Evolutionary conservation across 192 early-diverging fungal genomes (phyloP).

Genomic region (Chytriomyces sp.): DNA sequence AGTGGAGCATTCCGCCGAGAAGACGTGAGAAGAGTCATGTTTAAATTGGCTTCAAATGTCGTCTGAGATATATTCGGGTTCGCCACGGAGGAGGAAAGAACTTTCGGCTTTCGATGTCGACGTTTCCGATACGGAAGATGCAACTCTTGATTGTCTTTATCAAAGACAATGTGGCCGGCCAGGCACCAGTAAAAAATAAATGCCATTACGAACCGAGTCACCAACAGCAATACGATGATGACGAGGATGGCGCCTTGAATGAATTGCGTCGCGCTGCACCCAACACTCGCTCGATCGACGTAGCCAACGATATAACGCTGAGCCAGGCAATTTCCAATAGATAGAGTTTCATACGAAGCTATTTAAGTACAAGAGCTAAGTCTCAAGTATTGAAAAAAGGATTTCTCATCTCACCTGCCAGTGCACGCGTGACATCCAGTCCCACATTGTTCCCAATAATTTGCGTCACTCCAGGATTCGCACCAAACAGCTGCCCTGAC

Average conservation of each 20-base stretch:
- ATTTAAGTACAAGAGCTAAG: neutral
- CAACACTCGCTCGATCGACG: slow-evolving; percentile 35
- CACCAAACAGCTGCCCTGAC: slow-evolving; percentile 21
- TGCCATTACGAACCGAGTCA: slow-evolving; percentile 53
- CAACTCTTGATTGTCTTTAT: neutral
- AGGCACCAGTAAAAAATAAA: slow-evolving; percentile 55
- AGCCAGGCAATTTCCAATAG: slow-evolving; percentile 44
- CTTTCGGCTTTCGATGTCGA: neutral
- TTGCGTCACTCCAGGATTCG: neutral
- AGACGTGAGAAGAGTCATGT: slow-evolving; percentile 10
- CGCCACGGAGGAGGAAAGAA: neutral
- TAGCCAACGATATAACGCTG: slow-evolving; percentile 39
- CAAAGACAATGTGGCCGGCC: slow-evolving; percentile 29
- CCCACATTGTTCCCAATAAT: slow-evolving; percentile 37
- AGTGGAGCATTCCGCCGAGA: neutral
- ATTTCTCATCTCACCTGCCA: slow-evolving; percentile 1
- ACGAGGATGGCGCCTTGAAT: slow-evolving; percentile 42
- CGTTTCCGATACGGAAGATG: neutral
- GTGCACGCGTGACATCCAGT: slow-evolving; percentile 43
- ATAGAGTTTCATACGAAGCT: slow-evolving; percentile 36
- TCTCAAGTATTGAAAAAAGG: neutral
- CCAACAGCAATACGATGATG: slow-evolving; percentile 40
- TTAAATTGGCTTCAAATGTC: neutral
- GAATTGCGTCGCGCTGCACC: slow-evolving; percentile 41
- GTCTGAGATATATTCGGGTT: neutral